Conservation (phyloP, 768 basidiomycete genomes). For the Suillus tomentosus region DNA sequence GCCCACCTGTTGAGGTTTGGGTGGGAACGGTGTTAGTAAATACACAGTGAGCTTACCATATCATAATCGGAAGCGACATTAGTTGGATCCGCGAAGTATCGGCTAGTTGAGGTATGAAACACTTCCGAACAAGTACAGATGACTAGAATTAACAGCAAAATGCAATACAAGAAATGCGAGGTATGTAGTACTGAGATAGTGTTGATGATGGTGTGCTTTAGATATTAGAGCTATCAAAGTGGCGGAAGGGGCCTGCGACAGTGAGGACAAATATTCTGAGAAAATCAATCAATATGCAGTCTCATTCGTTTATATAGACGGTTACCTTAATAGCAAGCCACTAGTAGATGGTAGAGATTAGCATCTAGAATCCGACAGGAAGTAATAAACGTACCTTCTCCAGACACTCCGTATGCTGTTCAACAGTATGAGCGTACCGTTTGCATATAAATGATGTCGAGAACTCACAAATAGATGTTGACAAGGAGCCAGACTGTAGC, state of each 20-base stretch:
- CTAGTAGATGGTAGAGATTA: constrained; percentile 29
- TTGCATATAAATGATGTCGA: constrained; percentile 8
- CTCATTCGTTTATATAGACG: constrained; percentile 2
- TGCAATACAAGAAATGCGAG: constrained; percentile 1
- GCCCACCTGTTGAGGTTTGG: constrained; percentile 73
- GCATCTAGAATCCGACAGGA: constrained; percentile 16
- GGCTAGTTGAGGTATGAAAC: background rate
- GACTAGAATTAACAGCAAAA: background rate
- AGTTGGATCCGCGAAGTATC: background rate
- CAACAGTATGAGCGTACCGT: background rate
- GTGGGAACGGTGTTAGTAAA: constrained; percentile 34
- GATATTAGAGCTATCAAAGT: constrained; percentile 42
- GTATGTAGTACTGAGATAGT: background rate
- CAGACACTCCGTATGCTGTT: constrained; percentile 83
- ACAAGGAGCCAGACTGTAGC: constrained; percentile 87
- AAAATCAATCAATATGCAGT: background rate
- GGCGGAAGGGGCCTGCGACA: constrained; percentile 85
- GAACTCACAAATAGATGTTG: constrained; percentile 80
- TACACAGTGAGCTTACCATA: background rate
- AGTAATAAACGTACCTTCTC: constrained; percentile 56
- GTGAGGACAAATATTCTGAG: constrained; percentile 88
- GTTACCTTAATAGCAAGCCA: constrained; percentile 77
- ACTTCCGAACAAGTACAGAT: background rate
- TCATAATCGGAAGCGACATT: background rate
- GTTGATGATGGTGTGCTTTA: background rate